Percentiles rank a stretch among this genome's conserved stretches.
These are phyloP conservation scores for Ochetophila trinervis DNA, from an alignment of 306 rosid genomes.

Conservation along the genomic window DNA sequence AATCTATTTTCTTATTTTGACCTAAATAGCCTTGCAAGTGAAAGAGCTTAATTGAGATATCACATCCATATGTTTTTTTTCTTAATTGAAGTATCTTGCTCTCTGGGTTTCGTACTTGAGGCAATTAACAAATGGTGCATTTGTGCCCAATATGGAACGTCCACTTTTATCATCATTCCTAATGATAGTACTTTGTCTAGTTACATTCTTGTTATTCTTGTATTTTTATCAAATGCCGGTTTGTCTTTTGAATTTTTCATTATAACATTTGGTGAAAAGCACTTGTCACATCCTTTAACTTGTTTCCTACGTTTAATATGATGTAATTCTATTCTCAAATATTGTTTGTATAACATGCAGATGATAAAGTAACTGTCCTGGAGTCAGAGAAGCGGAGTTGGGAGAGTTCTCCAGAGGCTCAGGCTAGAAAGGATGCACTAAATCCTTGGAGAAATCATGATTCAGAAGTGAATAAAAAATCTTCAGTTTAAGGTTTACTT, in stretches of 20 bases:
- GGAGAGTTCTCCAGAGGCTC: constrained; percentile 83
- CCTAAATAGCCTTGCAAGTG: no score
- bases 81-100: not conserved
- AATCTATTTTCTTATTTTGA: not conserved
- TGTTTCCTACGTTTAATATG: constrained; percentile 1
- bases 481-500: constrained; percentile 12
- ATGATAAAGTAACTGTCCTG: constrained; percentile 84
- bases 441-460: constrained; percentile 53
- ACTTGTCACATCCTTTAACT: not conserved
- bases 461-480: constrained; percentile 25
- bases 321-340: not conserved
- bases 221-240: not conserved
- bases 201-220: no score
- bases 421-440: constrained; percentile 57
- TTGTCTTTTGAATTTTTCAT: not conserved
- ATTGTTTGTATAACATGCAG: constrained; percentile 33
- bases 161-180: no score
- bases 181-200: not conserved
- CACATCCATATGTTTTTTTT: not conserved
- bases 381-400: constrained; percentile 78
- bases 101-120: not conserved
- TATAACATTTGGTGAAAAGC: not conserved
- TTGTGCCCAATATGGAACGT: not conserved
- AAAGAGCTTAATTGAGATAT: not conserved
- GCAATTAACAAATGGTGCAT: not conserved